Conservation (phyloP, 2,329 filamentous ascomycete species). For the Diaporthe aspalathi region DNA sequence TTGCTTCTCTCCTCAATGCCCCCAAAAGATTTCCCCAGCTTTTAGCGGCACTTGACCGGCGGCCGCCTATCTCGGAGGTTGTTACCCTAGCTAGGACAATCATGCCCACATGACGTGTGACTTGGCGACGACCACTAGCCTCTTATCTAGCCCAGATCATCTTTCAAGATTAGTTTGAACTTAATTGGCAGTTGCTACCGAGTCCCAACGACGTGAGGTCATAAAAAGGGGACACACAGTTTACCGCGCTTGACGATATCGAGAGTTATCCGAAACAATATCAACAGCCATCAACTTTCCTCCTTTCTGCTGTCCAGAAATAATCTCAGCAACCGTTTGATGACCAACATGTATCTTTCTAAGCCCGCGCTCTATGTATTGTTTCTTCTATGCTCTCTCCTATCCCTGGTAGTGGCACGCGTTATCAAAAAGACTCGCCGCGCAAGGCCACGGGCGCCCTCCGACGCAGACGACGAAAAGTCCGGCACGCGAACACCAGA, state of each 20-base stretch:
- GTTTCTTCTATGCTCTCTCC: conserved; percentile 21
- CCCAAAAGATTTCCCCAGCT: conserved; percentile 22
- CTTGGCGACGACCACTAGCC: conserved; percentile 3
- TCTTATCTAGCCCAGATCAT: conserved; percentile 25
- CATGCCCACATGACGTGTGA: conserved; percentile 23
- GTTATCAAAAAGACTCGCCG: conserved; percentile 13
- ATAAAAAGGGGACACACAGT: conserved; percentile 1
- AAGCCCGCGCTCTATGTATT: conserved; percentile 24
- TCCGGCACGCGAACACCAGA: conserved; percentile 16
- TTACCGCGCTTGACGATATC: conserved; percentile 5
- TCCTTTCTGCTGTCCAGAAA: no score
- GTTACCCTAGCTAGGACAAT: not conserved
- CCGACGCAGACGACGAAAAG: not conserved
- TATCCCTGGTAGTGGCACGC: conserved; percentile 22
- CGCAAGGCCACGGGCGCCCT: not conserved
- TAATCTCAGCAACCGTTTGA: not conserved
- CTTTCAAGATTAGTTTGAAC: conserved; percentile 10
- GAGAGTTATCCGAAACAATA: not conserved
- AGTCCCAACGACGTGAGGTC: not conserved
- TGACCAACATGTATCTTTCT: conserved; percentile 8
- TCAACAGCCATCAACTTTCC: not conserved
- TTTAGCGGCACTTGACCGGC: conserved; percentile 29
- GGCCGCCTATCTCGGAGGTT: conserved; percentile 37
- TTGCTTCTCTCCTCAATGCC: conserved; percentile 10
- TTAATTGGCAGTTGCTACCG: conserved; percentile 17